Conservation (phyloP, 2,329 filamentous ascomycete genomes). For the Colletotrichum eremochloae region DNA sequence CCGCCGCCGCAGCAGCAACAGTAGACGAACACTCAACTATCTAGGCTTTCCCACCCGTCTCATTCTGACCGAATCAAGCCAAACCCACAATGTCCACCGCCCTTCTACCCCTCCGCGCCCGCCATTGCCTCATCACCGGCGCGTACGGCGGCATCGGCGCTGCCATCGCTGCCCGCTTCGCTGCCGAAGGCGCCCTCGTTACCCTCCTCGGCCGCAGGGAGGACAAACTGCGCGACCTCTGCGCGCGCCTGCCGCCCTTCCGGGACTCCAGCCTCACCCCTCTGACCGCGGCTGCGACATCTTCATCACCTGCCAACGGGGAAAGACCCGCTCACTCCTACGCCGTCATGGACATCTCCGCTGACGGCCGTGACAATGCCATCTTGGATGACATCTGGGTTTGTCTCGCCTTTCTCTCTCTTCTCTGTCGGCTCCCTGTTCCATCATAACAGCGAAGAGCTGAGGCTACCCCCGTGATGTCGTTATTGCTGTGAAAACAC, state of each 20-base stretch:
- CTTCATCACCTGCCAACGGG: not conserved
- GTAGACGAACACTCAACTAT: not conserved
- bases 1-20: not conserved
- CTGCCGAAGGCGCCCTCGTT: constrained; percentile 69
- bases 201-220: constrained; percentile 72
- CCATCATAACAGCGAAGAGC: not conserved
- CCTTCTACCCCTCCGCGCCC: constrained; percentile 53
- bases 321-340: constrained; percentile 34
- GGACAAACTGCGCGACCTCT: constrained; percentile 58
- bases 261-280: constrained; percentile 37
- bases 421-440: not conserved
- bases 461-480: not conserved
- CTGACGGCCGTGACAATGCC: constrained; percentile 32
- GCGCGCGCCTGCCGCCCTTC: constrained; percentile 48
- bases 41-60: not conserved
- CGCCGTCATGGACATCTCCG: constrained; percentile 42
- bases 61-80: not conserved
- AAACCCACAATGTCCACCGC: constrained; percentile 21
- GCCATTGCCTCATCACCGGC: constrained; percentile 74
- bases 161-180: constrained; percentile 76
- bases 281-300: constrained; percentile 42
- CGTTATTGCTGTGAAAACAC: not conserved
- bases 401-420: constrained; percentile 1
- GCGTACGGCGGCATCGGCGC: constrained; percentile 79
- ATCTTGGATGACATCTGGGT: constrained; percentile 41